Evolutionary conservation across 495 filamentous ascomycete genomes (phyloP), one percentile per base, ranked within the genome.

Genomic region (Penicillium antarcticum): DNA sequence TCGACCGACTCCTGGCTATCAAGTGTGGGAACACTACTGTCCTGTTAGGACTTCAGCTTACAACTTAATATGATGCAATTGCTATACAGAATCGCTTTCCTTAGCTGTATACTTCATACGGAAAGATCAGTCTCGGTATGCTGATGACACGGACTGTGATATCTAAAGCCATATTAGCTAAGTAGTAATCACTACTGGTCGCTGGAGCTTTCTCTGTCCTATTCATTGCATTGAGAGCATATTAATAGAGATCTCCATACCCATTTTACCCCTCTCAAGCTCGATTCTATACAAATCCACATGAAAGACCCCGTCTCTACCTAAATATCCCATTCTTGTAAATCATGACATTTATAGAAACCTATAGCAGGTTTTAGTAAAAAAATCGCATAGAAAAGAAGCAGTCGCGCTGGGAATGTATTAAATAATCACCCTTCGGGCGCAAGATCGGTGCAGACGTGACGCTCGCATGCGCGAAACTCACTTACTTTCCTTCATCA

Each of bases 381-480:
- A 40, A 39, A 40, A 13, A 19, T 21, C 39, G 38, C 23, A 49
- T 37, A 24, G 21, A 46, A 51, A 50, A 33, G 46, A 24, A 33
- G 51, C 33, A 34, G 48, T 48, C 38, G 42, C 40, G 52, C 42
- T 54, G 45, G 43, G 51, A 49, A 55, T 55, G 38, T 29, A 16
- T 56, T 35, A 44, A 51, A 52, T 55, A 56, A 50, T 56, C 23
- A 41, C 35, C 45, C 33, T 52, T 42, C 61, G 56, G 63, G 61
- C 56, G 57, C 55, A 65, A 62, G 48, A 57, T 50, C 55, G 53
- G 58, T 56, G 57, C 65, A 60, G 58, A 62, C 46, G 54, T 65
- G 55, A 63, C 64, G 61, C 63, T 65, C 64, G 37, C 58, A 55
- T 59, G 43, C 57, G 61, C 59, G 48, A 42, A 45, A 45, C 45